Base-by-base conservation (phyloP, 352 stramenopile genomes). In the Phytophthora foliorum region DNA sequence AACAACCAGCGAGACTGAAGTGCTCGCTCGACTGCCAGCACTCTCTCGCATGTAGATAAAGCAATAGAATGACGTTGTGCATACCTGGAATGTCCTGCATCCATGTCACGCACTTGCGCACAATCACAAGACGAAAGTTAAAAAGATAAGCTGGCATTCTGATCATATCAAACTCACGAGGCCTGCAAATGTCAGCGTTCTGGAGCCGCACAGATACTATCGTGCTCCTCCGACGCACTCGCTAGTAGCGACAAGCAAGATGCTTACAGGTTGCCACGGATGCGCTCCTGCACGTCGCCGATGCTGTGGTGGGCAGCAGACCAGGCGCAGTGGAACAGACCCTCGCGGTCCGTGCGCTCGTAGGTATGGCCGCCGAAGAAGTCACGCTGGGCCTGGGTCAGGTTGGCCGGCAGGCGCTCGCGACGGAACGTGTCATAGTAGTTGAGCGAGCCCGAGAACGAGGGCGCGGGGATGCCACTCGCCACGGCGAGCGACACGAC, bases 291-390 rank as follows among this genome's bases (percentile, higher is more conserved):
- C 32, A 98, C 88, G 81, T 99, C 94, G 55, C 96, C 97, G 75
- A 99, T 98, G 85, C 89, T 97, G 83, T 99, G 97, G 83, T 99
- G 98, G 36, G 90, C 92, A 50, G 97, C 94, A 22, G 97, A 98
- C 98, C 98, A 99, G 52, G 97, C 86, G 74, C 92, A 98, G 90
- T 99, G 98, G 83, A 98, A 99, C 51, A 88, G 88, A 54, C 97
- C 96, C 55, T 98, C 91, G 57, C 89, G 88, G 86, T 99, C 96
- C 67, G 87, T 97, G 74, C 96, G 93, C 76, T 99, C 91, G 82
- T 98, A 99, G 24, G 97, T 99, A 88, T 99, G 98, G 61, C 96
- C 97, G 41, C 98, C 98, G 77, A 99, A 99, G 82, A 99, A 99
- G 83, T 99, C 98, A 57, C 98, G 92, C 86, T 99, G 98, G n/a